Base-by-base conservation (phyloP, 202 grass and related monocot species). In the Digitaria exilis region DNA sequence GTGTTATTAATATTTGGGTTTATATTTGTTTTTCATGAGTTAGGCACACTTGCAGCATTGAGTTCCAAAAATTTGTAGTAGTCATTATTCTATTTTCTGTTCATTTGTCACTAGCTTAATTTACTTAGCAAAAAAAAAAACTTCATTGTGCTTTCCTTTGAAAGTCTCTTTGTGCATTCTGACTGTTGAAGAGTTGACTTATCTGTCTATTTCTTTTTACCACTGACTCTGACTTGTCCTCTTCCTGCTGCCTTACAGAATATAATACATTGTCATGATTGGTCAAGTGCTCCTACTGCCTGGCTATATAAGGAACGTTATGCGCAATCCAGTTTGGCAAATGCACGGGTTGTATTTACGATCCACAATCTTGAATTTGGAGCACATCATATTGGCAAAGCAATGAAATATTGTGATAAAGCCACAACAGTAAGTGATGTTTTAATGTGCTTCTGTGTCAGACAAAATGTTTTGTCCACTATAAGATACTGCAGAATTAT, bases 331-430 rank as follows among this genome's bases (percentile, higher is more conserved):
- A 88, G 73, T 55, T 69, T 93, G 84, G 80, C 80, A 69, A 89
- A 83, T 86, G 82, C 95, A 76, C 90, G 85, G 83, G 84, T 97
- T 73, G 44, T 98, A 58, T 98, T 98, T 73, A 98, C 95, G 17
- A 98, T 98, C 73, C 95, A 98, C 63, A 98, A 98, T 83, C 95
- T 98, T 80, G 95, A 98, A 87, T 98, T 95, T 75, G 95, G 95
- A 64, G 80, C 88, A 25, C 87, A 93, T 82, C 72, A 93, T 72
- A 88, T 98, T 54, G 48, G 88, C 65, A 95, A 82, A 93, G 92
- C 95, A 64, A 93, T 98, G 92, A 63, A 44, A 30, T 85, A 67
- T 63, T 91, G 92, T 37, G 92, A 98, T 59, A 98, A 95, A 82
- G 92, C 92, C 76, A 95, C 95, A 63, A 98, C 95, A 76, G 92